A percentile compares a stretch with the other conserved stretches of the same genome.
phyloP scores from a whole-genome alignment of 345 rosid genomes.

The Hibiscus trionum region DNA sequence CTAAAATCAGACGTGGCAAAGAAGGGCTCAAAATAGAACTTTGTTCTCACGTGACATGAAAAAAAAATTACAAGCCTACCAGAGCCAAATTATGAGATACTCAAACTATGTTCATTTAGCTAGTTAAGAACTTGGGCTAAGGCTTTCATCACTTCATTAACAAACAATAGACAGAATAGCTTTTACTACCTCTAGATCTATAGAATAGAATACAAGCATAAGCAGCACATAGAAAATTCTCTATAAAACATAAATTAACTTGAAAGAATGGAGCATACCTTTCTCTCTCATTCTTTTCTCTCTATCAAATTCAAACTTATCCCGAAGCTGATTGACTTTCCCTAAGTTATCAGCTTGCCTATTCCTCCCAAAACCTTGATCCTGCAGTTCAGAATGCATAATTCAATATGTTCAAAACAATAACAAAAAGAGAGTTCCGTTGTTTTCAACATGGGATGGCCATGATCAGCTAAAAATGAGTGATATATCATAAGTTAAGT shows the following conservation, averaged over 20 bases:
- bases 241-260: neutral
- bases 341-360: constrained; percentile 54
- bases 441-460: neutral
- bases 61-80: neutral
- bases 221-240: neutral
- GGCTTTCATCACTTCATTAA: neutral
- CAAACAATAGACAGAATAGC: neutral
- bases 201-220: neutral
- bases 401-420: neutral
- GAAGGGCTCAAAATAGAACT: neutral
- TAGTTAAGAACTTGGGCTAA: neutral
- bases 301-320: constrained; percentile 77
- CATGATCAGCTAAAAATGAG: neutral
- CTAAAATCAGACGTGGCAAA: too few relatives aligned
- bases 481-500: neutral
- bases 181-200: neutral
- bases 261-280: constrained; percentile 32
- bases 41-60: neutral
- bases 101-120: neutral
- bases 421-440: neutral
- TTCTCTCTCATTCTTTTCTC: constrained; percentile 75
- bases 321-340: constrained; percentile 57
- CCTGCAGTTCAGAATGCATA: constrained; percentile 27
- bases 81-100: neutral
- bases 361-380: constrained; percentile 41